Evolutionary conservation across 2,329 filamentous ascomycete genomes (phyloP).

Genomic region (Aureobasidium sp.): DNA sequence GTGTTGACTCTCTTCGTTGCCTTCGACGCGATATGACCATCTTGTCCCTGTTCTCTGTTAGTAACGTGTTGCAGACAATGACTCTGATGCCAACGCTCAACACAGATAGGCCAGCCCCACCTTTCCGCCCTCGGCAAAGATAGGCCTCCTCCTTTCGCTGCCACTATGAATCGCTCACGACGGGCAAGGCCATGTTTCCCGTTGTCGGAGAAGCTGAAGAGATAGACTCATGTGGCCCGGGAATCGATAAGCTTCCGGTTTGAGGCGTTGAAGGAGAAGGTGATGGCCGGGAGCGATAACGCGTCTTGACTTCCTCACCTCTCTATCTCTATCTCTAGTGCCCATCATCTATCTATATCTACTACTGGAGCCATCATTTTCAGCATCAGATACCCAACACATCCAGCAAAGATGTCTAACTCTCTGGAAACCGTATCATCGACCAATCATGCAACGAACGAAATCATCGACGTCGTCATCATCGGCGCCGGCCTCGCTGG

Average conservation of each 20-base stretch:
- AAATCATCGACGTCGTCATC: conserved; percentile 21
- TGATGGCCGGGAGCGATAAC: not conserved
- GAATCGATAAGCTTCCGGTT: not conserved
- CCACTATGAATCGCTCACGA: too few relatives aligned
- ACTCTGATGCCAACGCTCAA: too few relatives aligned
- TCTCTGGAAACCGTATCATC: not conserved
- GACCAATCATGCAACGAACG: not conserved
- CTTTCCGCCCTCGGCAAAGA: not conserved
- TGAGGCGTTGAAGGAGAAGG: not conserved
- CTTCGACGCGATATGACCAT: too few relatives aligned
- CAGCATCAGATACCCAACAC: too few relatives aligned
- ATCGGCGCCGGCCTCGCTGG: conserved; percentile 26
- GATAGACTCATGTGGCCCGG: not conserved
- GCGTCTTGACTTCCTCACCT: not conserved
- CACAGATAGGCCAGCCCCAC: not conserved
- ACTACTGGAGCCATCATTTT: not conserved
- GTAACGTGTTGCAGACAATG: too few relatives aligned
- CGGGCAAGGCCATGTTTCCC: not conserved
- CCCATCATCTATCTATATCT: not conserved
- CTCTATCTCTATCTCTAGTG: too few relatives aligned
- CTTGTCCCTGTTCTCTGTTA: too few relatives aligned
- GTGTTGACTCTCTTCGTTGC: too few relatives aligned
- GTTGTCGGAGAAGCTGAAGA: not conserved
- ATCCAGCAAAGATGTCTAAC: not conserved
- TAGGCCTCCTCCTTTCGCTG: not conserved